phyloP scores from a whole-genome alignment of 257 asterid genomes.

The Fraxinus pennsylvanica region DNA sequence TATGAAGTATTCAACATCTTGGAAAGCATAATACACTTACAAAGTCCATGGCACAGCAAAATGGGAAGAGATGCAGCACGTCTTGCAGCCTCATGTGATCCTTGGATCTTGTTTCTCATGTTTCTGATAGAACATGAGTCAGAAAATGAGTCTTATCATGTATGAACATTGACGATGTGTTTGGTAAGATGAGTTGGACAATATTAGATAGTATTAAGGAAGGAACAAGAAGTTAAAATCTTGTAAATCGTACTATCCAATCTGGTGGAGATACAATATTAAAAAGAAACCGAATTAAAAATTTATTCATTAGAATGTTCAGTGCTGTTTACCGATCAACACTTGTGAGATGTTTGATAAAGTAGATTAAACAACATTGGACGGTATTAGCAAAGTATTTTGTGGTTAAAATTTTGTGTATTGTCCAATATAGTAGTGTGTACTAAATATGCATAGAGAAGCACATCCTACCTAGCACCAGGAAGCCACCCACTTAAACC shows the following conservation, averaged over 20 bases:
- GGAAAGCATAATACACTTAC: conserved; percentile 44
- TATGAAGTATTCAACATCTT: neutral
- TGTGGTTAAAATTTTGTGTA: neutral
- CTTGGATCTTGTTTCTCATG: conserved; percentile 71
- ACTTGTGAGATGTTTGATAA: neutral
- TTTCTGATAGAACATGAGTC: conserved; percentile 46
- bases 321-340: neutral
- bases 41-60: conserved; percentile 79
- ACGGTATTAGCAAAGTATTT: neutral
- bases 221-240: neutral
- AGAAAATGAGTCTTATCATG: neutral
- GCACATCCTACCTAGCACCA: conserved; percentile 61
- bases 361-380: neutral
- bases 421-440: neutral
- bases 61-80: conserved; percentile 95
- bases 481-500: conserved; percentile 99
- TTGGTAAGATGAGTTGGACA: neutral
- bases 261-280: neutral
- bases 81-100: conserved; percentile 76
- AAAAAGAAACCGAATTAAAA: neutral
- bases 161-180: neutral
- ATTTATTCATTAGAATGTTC: neutral
- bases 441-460: neutral
- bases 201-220: neutral
- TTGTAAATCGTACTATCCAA: neutral